phyloP scores from a whole-genome alignment of 305 asterid species.

The Fraxinus baroniana region DNA sequence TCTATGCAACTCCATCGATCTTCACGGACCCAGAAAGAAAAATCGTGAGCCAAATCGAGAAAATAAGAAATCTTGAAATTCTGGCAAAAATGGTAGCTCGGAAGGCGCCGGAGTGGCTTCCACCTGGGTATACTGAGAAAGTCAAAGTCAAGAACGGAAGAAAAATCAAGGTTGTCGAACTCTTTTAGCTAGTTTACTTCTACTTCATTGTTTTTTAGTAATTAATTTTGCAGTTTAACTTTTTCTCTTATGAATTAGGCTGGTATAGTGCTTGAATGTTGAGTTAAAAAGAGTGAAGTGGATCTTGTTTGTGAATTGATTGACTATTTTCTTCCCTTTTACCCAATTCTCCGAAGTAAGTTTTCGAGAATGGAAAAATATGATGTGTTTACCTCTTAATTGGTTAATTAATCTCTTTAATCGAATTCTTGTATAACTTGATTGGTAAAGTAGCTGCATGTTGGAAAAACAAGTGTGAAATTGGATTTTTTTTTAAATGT shows the following conservation, averaged over 20 bases:
- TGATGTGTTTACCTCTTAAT: background rate
- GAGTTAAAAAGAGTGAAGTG: constrained; percentile 11
- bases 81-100: constrained; percentile 42
- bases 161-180: constrained; percentile 49
- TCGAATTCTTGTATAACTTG: constrained; percentile 10
- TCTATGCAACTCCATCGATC: constrained; percentile 6
- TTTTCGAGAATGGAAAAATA: background rate
- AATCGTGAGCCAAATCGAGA: constrained; percentile 15
- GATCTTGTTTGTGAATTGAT: constrained; percentile 19
- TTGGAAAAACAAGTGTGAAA: constrained; percentile 7
- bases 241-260: constrained; percentile 17
- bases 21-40: constrained; percentile 1
- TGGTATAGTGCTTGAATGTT: constrained; percentile 16
- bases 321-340: constrained; percentile 3
- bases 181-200: constrained; percentile 7
- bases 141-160: constrained; percentile 46
- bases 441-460: constrained; percentile 35
- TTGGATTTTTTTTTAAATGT: background rate
- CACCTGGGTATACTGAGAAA: constrained; percentile 60
- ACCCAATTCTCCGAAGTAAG: background rate
- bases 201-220: background rate
- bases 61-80: constrained; percentile 19
- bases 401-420: background rate
- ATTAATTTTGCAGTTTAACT: background rate
- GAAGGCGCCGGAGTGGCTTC: constrained; percentile 55